A percentile compares a stretch with the other conserved stretches of the same genome.
phyloP scores from a whole-genome alignment of 495 filamentous ascomycete species.

The Paragyromitra xinjiangensis region DNA sequence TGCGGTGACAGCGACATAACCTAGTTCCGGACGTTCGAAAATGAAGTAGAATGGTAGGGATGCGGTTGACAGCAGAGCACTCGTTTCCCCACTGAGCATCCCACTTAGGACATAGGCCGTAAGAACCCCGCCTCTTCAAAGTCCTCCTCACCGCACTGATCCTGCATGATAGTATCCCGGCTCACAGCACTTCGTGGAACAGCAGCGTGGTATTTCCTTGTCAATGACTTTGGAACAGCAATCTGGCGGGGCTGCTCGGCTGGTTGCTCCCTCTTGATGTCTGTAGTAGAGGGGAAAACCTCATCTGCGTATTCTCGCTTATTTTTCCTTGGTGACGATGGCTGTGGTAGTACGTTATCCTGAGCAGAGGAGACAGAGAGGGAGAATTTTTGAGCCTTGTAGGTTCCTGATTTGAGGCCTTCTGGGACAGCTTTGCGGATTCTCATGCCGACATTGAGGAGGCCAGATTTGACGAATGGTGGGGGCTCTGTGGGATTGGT shows the following conservation, averaged over 20 bases:
- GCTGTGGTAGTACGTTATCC: slow-evolving; percentile 26
- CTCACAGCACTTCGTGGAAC: slow-evolving; percentile 22
- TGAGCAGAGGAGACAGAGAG: slow-evolving; percentile 13
- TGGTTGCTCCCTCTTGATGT: slow-evolving; percentile 7
- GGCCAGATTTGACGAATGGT: slow-evolving; percentile 72
- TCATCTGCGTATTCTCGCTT: slow-evolving; percentile 43
- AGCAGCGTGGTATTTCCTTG: slow-evolving; percentile 42
- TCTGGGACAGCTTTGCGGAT: slow-evolving; percentile 90
- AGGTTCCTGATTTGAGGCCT: slow-evolving; percentile 80
- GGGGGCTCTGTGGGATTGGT: slow-evolving; percentile 65
- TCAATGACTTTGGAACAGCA: slow-evolving; percentile 44
- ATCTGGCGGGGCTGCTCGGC: slow-evolving; percentile 34
- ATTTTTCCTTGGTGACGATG: slow-evolving; percentile 27
- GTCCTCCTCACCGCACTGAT: slow-evolving; percentile 31
- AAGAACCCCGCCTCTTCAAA: slow-evolving; percentile 56
- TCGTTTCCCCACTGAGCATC: background rate
- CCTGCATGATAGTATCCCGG: slow-evolving; percentile 33
- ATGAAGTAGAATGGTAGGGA: background rate
- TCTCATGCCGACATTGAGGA: slow-evolving; percentile 89
- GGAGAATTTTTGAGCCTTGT: slow-evolving; percentile 54
- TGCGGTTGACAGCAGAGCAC: background rate
- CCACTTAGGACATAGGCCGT: slow-evolving; percentile 20
- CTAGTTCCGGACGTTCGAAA: background rate
- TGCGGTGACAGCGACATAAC: background rate
- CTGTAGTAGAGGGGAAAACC: background rate